These are phyloP conservation scores for Mycocentrospora acerina DNA, from an alignment of 2,329 filamentous ascomycete species.

Conservation along the genomic window DNA sequence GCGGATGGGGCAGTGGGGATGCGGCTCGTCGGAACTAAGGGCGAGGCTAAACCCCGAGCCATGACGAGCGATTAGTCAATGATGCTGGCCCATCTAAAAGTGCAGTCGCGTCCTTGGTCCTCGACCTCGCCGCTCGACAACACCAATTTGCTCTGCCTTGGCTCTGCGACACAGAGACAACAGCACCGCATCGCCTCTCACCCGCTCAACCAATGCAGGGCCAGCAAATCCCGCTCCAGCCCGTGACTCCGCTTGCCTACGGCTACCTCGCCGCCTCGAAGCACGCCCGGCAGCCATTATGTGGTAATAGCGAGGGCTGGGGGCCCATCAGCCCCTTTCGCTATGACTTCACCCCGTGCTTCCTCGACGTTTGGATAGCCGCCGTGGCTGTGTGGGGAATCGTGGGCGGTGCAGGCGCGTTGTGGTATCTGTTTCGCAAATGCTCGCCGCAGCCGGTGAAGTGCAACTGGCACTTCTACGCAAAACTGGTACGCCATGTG, in stretches of 20 bases:
- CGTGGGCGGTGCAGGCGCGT: slow-evolving; percentile 71
- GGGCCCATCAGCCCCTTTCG: slow-evolving; percentile 83
- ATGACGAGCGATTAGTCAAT: too few species aligned
- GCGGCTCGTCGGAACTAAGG: too few species aligned
- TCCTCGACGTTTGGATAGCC: slow-evolving; percentile 87
- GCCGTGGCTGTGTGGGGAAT: slow-evolving; percentile 77
- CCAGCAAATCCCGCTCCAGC: slow-evolving; percentile 39
- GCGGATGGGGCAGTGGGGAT: slow-evolving; percentile 10
- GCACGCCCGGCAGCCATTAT: slow-evolving; percentile 67
- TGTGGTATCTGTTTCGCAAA: slow-evolving; percentile 77
- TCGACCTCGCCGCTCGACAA: slow-evolving; percentile 12
- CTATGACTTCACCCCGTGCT: slow-evolving; percentile 97
- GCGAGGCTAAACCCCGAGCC: too few species aligned
- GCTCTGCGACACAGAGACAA: slow-evolving; percentile 29
- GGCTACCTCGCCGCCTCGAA: slow-evolving; percentile 58
- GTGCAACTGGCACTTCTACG: slow-evolving; percentile 91
- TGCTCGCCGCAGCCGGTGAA: slow-evolving; percentile 66
- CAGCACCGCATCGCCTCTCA: slow-evolving; percentile 11
- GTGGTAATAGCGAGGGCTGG: slow-evolving; percentile 91
- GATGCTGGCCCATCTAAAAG: too few species aligned
- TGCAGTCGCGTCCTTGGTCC: too few species aligned
- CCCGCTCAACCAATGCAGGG: slow-evolving; percentile 38
- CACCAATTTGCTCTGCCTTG: slow-evolving; percentile 10
- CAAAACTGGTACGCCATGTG: slow-evolving; percentile 69
- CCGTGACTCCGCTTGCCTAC: slow-evolving; percentile 25